A percentile compares a stretch with the other conserved stretches of the same genome.
These are phyloP conservation scores for Camellia sinensis DNA, from an alignment of 148 eudicot genomes.

Conservation along the genomic window DNA sequence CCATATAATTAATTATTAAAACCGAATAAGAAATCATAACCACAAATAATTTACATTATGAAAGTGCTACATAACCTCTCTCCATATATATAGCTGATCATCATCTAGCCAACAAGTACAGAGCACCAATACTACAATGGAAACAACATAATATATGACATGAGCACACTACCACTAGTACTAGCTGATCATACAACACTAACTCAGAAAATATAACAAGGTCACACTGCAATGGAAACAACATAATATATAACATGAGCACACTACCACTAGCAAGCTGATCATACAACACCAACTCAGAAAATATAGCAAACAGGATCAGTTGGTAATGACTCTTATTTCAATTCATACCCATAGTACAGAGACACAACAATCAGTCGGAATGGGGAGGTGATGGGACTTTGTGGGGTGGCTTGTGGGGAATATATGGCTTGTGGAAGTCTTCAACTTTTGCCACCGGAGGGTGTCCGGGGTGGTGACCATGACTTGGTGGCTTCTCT, in stretches of 20 bases:
- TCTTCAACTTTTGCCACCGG: not conserved
- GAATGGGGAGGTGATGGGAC: slow-evolving; percentile 5
- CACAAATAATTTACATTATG: not conserved
- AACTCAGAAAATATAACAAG: too few species aligned
- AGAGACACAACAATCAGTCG: not conserved
- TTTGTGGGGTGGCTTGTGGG: slow-evolving; percentile 5
- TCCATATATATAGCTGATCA: too few species aligned
- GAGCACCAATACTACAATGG: too few species aligned
- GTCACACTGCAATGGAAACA: not conserved
- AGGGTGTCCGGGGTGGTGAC: not conserved
- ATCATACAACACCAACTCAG: not conserved
- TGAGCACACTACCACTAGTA: too few species aligned
- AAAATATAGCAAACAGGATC: not conserved
- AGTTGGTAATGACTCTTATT: slow-evolving; percentile 8
- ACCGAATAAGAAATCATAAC: not conserved
- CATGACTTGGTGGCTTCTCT: not conserved
- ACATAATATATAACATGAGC: not conserved
- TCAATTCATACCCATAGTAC: not conserved
- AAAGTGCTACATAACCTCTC: too few species aligned
- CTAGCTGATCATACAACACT: too few species aligned
- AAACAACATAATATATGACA: too few species aligned
- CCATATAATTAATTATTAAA: too few species aligned
- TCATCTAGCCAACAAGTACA: too few species aligned
- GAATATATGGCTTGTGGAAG: not conserved
- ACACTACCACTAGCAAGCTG: not conserved